Conservation (phyloP, 352 stramenopile genomes). For the Pythium guiyangense region DNA sequence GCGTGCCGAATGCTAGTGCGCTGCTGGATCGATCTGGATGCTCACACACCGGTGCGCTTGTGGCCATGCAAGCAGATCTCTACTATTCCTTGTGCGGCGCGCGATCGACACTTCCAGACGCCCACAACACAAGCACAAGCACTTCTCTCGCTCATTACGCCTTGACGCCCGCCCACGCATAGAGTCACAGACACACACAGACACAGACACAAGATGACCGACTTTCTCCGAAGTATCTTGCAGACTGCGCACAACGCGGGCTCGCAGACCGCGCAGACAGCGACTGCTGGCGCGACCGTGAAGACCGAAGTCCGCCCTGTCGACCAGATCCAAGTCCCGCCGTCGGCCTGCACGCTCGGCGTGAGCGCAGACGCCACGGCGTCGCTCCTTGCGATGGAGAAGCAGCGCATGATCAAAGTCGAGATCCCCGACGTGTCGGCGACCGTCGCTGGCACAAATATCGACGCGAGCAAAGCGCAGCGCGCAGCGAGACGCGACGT, state of each 20-base stretch:
- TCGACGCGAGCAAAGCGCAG: constrained; percentile 50
- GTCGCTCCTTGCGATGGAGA: constrained; percentile 19
- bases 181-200: constrained; percentile 7
- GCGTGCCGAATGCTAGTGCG: no score
- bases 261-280: not conserved
- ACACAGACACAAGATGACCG: constrained; percentile 45
- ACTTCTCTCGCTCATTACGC: no score
- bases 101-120: no score
- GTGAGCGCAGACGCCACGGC: constrained; percentile 14
- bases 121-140: no score
- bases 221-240: constrained; percentile 75
- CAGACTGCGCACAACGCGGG: constrained; percentile 39
- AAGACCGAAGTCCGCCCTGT: constrained; percentile 43
- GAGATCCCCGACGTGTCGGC: constrained; percentile 22
- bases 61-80: not conserved
- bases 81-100: no score
- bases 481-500: constrained; percentile 52
- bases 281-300: constrained; percentile 8
- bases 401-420: constrained; percentile 58
- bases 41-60: not conserved
- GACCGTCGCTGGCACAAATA: not conserved
- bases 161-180: no score
- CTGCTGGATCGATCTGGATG: no score
- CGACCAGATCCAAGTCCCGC: constrained; percentile 57
- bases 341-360: constrained; percentile 13